Conservation (phyloP, 192 early-diverging fungal genomes). For the Mycoemilia scoparia region DNA sequence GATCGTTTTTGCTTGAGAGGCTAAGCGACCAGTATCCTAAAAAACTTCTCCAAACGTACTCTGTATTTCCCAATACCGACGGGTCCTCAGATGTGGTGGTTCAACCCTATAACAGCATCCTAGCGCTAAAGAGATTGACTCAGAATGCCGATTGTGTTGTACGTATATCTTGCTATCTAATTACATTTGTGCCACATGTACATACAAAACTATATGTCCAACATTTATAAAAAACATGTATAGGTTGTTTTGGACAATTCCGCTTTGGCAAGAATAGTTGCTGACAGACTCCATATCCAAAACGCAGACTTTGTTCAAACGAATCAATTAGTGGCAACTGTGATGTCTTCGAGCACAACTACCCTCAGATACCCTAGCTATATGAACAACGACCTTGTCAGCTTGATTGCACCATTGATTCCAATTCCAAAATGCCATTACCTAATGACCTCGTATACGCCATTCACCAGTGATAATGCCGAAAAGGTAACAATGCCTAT, state of each 20-base stretch:
- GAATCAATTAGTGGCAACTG: conserved; percentile 96
- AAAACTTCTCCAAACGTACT: conserved; percentile 94
- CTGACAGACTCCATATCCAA: conserved; percentile 80
- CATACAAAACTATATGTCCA: neutral
- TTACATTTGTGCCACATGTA: no score
- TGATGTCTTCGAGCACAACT: conserved; percentile 91
- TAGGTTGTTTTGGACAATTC: conserved; percentile 95
- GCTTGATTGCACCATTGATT: conserved; percentile 86
- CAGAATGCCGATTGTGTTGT: conserved; percentile 88
- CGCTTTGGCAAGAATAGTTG: conserved; percentile 77
- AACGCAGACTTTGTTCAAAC: conserved; percentile 90
- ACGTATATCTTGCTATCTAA: no score
- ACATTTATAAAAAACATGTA: no score
- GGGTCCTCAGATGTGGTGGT: conserved; percentile 91
- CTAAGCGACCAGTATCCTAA: conserved; percentile 92
- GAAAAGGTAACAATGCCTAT: no score
- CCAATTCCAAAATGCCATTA: conserved; percentile 97
- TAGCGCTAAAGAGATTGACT: conserved; percentile 79
- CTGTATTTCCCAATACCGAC: conserved; percentile 91
- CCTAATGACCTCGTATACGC: conserved; percentile 87
- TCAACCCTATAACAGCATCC: conserved; percentile 93
- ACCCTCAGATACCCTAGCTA: conserved; percentile 96
- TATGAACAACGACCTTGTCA: conserved; percentile 98
- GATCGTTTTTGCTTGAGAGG: conserved; percentile 78
- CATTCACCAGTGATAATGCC: conserved; percentile 82